Base-by-base conservation (phyloP, 768 basidiomycete species). In the Cystobasidium onofrii region DNA sequence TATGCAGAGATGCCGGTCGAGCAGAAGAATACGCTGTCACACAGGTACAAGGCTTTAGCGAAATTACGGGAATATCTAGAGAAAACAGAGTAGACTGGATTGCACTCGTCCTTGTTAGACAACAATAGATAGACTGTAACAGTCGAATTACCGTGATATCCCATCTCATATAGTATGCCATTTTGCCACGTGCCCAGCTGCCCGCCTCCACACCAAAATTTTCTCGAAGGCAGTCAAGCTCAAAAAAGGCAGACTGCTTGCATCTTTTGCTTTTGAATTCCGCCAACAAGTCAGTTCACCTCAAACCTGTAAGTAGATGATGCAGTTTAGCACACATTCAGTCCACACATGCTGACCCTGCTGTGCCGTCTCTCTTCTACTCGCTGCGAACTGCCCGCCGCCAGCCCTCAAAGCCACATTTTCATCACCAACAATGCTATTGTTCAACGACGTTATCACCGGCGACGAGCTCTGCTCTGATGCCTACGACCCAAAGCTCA, bases 1-100 rank as follows among this genome's bases (percentile, higher is more conserved):
- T 90, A 88, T 80, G 84, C 88, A 34, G 88, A 89, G 82, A 89
- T 89, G 89, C 82, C 82, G 64, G 81, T 83, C 18, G 83, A 82
- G 73, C 85, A 84, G 75, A 90, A 89, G 83, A 89, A 88, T 77
- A 80, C 77, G 55, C 84, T 89, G 60, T 88, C 87, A 4, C 89
- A 90, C 80, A 82, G 88, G 67, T 88, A 85, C 75, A 84, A 85
- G 33, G 88, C 89, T 1, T 82, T 91, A n/a, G 87, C 85, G 64
- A 87, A 88, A 80, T 83, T 91, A 20, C 82, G 86, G 62, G 81
- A 81, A 23, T 86, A 84, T 79, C 81, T 88, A 36, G 50, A 71
- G 54, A 55, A 44, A 15, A 20, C n/a, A 10, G 25, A n/a, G 25
- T 67, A 67, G 65, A 20, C 4, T 54, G 18, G n/a, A 20, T 20